These are phyloP conservation scores for Eimeria maxima DNA, from an alignment of 169 alveolate species.

Conservation along the genomic window DNA sequence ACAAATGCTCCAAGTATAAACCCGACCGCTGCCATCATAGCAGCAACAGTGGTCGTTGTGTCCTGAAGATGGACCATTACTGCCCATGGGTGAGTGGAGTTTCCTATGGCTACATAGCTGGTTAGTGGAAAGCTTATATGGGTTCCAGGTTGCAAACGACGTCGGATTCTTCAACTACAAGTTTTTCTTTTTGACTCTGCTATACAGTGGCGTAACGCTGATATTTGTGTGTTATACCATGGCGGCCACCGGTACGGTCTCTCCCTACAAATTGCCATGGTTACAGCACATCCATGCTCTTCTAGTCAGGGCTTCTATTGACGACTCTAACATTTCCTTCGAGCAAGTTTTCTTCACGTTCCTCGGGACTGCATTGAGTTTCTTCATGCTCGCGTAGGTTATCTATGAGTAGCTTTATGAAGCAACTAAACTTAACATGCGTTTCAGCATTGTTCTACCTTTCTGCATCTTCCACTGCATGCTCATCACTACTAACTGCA, in stretches of 20 bases:
- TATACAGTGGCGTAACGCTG: conserved; percentile 73
- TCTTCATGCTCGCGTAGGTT: conserved; percentile 72
- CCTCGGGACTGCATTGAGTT: conserved; percentile 82
- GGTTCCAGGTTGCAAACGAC: conserved; percentile 79
- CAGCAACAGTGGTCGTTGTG: conserved; percentile 78
- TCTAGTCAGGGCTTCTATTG: conserved; percentile 77
- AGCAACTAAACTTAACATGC: conserved; percentile 62
- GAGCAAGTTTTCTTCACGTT: conserved; percentile 82
- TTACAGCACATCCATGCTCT: neutral
- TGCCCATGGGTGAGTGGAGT: conserved; percentile 81
- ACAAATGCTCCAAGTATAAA: conserved; percentile 77
- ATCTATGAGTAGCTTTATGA: neutral
- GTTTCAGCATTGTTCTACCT: conserved; percentile 82
- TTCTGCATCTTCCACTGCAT: conserved; percentile 86
- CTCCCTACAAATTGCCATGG: neutral
- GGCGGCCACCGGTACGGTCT: conserved; percentile 65
- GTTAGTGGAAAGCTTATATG: neutral
- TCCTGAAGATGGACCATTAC: conserved; percentile 82
- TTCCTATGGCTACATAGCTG: too few relatives aligned
- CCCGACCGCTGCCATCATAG: conserved; percentile 84
- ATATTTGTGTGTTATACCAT: conserved; percentile 54
- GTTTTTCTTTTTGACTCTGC: conserved; percentile 87
- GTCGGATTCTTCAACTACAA: conserved; percentile 82
- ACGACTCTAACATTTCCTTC: conserved; percentile 78
- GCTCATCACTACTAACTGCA: conserved; percentile 83